These are phyloP conservation scores for Trametes sp. DNA, from an alignment of 1,284 basidiomycete genomes.

Conservation along the genomic window DNA sequence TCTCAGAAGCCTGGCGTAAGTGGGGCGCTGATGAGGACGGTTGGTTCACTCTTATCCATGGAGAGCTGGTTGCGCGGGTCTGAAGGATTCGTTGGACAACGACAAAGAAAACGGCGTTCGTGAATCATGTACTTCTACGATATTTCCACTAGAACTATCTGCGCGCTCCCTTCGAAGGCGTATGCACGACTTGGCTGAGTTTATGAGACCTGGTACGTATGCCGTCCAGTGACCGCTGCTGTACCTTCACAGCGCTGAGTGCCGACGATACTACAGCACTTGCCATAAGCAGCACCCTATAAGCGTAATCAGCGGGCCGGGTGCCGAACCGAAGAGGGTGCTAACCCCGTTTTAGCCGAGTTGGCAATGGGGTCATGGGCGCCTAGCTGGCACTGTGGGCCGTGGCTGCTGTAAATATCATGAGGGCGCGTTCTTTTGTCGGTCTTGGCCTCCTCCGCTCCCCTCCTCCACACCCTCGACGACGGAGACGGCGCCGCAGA, in stretches of 20 bases:
- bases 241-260: too few relatives aligned
- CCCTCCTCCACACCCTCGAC: background rate
- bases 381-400: background rate
- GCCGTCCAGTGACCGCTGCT: too few relatives aligned
- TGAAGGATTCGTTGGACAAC: slow-evolving; percentile 14
- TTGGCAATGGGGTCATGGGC: background rate
- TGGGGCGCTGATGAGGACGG: slow-evolving; percentile 46
- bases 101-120: background rate
- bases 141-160: too few relatives aligned
- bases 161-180: too few relatives aligned
- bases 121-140: too few relatives aligned
- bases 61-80: slow-evolving; percentile 40
- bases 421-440: background rate
- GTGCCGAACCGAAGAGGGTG: background rate
- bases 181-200: too few relatives aligned
- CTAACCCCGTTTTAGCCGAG: background rate
- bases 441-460: background rate
- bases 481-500: background rate
- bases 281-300: slow-evolving; percentile 5
- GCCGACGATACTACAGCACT: slow-evolving; percentile 5
- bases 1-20: slow-evolving; percentile 38
- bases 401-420: background rate
- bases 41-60: slow-evolving; percentile 44
- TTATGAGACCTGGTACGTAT: too few relatives aligned
- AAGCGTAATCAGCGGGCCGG: slow-evolving; percentile 4